These are phyloP conservation scores for Microcos paniculata DNA, from an alignment of 345 rosid species.

Conservation along the genomic window DNA sequence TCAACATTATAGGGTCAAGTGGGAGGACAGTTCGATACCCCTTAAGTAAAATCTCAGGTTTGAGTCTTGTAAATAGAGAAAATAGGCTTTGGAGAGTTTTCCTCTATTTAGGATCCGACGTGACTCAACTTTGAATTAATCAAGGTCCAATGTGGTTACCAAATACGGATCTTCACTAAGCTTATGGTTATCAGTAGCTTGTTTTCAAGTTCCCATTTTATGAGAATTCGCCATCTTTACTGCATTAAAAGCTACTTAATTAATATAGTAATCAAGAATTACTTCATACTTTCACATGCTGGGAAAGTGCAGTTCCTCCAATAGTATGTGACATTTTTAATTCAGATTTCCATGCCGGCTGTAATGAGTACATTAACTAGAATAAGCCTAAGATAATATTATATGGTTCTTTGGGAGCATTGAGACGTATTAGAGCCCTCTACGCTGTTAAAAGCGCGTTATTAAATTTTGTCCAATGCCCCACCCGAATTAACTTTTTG, in stretches of 20 bases:
- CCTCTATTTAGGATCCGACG: too few species aligned
- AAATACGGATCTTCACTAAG: not conserved
- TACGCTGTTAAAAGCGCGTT: not conserved
- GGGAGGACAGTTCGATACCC: too few species aligned
- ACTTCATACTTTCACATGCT: too few species aligned
- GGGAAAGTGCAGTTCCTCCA: not conserved
- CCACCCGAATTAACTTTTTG: not conserved
- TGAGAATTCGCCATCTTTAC: not conserved
- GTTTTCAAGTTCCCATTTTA: not conserved
- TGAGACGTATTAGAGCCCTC: not conserved
- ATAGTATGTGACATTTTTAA: not conserved
- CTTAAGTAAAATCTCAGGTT: too few species aligned
- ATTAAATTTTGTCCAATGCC: not conserved
- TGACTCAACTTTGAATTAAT: too few species aligned
- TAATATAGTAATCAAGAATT: not conserved
- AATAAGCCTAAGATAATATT: not conserved
- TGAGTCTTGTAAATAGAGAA: too few species aligned
- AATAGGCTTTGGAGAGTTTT: too few species aligned
- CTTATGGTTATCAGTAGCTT: not conserved
- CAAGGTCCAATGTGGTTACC: too few species aligned
- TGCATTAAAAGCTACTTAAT: not conserved
- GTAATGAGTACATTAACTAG: conserved; percentile 8
- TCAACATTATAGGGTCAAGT: too few species aligned
- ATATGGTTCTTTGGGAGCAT: not conserved
- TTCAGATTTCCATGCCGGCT: conserved; percentile 13